phyloP scores from a whole-genome alignment of 2,329 filamentous ascomycete species.

The Aciculosporium take region DNA sequence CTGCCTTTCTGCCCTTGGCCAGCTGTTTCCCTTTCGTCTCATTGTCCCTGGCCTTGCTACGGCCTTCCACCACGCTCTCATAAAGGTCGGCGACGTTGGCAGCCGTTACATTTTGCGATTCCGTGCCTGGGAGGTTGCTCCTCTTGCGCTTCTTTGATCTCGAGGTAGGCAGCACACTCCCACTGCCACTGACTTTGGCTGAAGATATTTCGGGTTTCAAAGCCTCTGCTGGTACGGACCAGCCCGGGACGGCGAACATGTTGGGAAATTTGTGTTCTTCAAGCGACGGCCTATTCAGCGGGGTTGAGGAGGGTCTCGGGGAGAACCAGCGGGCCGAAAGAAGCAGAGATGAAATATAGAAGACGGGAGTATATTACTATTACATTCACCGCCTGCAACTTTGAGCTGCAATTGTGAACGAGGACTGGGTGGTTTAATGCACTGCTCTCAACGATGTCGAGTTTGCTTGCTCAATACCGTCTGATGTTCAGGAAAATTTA shows the following conservation, averaged over 20 bases:
- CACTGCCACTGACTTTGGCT: constrained; percentile 16
- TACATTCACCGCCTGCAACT: not conserved
- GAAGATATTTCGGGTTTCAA: constrained; percentile 52
- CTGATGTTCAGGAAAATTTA: constrained; percentile 3
- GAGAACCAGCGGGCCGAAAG: not conserved
- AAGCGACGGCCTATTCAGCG: not conserved
- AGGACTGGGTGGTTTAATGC: not conserved
- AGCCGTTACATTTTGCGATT: constrained; percentile 38
- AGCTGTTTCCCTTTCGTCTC: constrained; percentile 17
- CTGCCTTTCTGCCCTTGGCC: constrained; percentile 8
- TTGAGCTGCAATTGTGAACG: not conserved
- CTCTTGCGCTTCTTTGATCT: constrained; percentile 48
- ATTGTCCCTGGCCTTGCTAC: constrained; percentile 16
- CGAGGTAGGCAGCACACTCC: constrained; percentile 21
- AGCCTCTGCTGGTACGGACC: constrained; percentile 61
- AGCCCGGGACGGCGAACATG: constrained; percentile 92
- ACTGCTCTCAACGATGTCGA: not conserved
- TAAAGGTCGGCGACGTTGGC: constrained; percentile 67
- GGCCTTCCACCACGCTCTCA: constrained; percentile 64
- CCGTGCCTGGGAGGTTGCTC: constrained; percentile 8
- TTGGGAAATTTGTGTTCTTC: constrained; percentile 1
- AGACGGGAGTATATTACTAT: not conserved
- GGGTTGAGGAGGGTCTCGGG: not conserved
- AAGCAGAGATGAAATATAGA: not conserved
- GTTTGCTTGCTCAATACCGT: not conserved